phyloP scores from a whole-genome alignment of 805 yeast genomes.

The Pachysolen tannophilus region DNA sequence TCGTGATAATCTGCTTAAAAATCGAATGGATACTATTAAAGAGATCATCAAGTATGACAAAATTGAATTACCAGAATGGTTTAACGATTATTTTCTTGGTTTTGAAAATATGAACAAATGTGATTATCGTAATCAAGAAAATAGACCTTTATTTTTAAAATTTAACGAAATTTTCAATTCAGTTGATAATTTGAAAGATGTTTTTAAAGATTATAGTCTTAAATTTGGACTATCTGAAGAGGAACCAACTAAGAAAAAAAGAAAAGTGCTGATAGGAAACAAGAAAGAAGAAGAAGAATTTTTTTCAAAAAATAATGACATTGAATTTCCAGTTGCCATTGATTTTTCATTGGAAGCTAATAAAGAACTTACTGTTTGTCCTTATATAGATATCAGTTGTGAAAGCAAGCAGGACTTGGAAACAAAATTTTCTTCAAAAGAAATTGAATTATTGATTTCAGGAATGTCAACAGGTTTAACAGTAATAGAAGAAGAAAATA shows the following conservation, averaged over 20 bases:
- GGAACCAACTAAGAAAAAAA: constrained; percentile 3
- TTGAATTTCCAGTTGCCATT: not conserved
- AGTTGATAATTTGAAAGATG: not conserved
- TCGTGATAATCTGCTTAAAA: not conserved
- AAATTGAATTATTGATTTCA: constrained; percentile 19
- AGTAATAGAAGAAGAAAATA: constrained; percentile 22
- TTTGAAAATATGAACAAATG: constrained; percentile 19
- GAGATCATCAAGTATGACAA: not conserved
- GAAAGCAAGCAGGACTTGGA: too few relatives aligned
- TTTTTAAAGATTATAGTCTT: not conserved
- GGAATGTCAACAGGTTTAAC: constrained; percentile 15
- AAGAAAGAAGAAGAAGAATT: constrained; percentile 1
- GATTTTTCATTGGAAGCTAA: constrained; percentile 1
- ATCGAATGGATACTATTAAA: not conserved
- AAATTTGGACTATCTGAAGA: not conserved
- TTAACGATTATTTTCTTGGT: constrained; percentile 23
- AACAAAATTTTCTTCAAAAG: constrained; percentile 10
- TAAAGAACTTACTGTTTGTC: not conserved
- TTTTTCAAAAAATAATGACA: not conserved
- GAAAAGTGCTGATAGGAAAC: too few relatives aligned
- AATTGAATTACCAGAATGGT: constrained; percentile 25
- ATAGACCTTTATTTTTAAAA: constrained; percentile 12
- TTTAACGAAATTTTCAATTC: constrained; percentile 15
- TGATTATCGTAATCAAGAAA: constrained; percentile 7
- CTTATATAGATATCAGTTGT: not conserved